Evolutionary conservation across 2,329 filamentous ascomycete genomes (phyloP), one percentile per base, ranked within the genome.

Genomic region (Spiromastix sp.): DNA sequence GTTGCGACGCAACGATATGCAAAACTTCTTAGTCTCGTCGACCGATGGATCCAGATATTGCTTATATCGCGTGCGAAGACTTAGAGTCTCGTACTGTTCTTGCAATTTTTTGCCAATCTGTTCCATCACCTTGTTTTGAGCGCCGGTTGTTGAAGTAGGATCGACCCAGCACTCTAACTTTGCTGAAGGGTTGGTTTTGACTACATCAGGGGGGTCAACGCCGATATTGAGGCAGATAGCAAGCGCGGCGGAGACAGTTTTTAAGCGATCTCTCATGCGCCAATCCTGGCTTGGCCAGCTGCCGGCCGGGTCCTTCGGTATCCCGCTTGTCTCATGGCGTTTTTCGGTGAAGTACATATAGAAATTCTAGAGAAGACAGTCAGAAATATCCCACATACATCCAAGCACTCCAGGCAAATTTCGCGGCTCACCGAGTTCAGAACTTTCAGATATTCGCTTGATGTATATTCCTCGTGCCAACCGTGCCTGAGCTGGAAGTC

Each of bases 281-380:
- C 91, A 98, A 57, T 96, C 91, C 55, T 93, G 83, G 33, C 55
- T 63, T 4, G 93, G 71, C 34, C 76, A 72, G 44, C 60, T 64
- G 38, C 64, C 64, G 15, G 55, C 56, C 13, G 67, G 64, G 39
- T 65, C 63, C 54, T 86, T 85, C 11, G 86, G 85, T 47, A 87
- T 85, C 15, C 86, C 91, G 22, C 85, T 89, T 15, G 85, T 91
- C 57, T 96, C 91, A 61, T 98, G 91, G 35, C 89, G 81, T 61
- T 96, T 96, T 61, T 98, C 91, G 44, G 89, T 95, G 60, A 84
- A 98, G 63, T 98, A 98, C 89, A 96, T 96, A 67, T 94, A 96
- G 77, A 93, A 98, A 47, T 85, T 93, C 82, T 94, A 60, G 37
- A 41, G 20, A 19, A n/a, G 38, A 41, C 20, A 20, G 22, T 38